phyloP scores from a whole-genome alignment of 495 filamentous ascomycete species.

The Bacidia rubella region DNA sequence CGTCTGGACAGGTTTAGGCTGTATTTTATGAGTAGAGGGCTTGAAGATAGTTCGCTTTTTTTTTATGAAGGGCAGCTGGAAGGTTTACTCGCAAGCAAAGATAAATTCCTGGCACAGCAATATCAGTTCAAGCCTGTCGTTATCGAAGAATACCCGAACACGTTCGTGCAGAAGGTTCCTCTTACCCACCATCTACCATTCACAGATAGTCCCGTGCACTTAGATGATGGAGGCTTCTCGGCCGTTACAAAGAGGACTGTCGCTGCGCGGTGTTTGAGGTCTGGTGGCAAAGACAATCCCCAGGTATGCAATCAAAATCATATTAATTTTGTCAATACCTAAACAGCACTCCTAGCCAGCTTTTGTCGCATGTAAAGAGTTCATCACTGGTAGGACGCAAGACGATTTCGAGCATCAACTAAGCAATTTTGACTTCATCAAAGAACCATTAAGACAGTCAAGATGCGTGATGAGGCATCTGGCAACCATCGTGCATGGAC shows the following conservation, averaged over 20 bases:
- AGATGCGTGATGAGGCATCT: slow-evolving; percentile 7
- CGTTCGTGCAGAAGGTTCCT: slow-evolving; percentile 2
- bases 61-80: background rate
- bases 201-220: background rate
- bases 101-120: background rate
- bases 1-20: slow-evolving; percentile 1
- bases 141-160: background rate
- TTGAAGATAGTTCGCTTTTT: background rate
- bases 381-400: background rate
- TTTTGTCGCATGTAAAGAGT: slow-evolving; percentile 5
- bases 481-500: slow-evolving; percentile 7
- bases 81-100: background rate
- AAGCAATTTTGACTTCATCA: background rate
- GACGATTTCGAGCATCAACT: background rate
- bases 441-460: background rate
- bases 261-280: slow-evolving; percentile 2
- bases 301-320: background rate
- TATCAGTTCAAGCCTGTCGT: slow-evolving; percentile 5
- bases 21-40: background rate
- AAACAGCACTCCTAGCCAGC: background rate
- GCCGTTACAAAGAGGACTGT: background rate
- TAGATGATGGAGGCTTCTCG: slow-evolving; percentile 5
- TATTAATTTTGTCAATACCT: background rate
- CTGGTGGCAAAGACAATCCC: background rate
- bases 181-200: slow-evolving; percentile 4